Evolutionary conservation across 192 early-diverging fungal genomes (phyloP).

Genomic region (Allomyces javanicus): DNA sequence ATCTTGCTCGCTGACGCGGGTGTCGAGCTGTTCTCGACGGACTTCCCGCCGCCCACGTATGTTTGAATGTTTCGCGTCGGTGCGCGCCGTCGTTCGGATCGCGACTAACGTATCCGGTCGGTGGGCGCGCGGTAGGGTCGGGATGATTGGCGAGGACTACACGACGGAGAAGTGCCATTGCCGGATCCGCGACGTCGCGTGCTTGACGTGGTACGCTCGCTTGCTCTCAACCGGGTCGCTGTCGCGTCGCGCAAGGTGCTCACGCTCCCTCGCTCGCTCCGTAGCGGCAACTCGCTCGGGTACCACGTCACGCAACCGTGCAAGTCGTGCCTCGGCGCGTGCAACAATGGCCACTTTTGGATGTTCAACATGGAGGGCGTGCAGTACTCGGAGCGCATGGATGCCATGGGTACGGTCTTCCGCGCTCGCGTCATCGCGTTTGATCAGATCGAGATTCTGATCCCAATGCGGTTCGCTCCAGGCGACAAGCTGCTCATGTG

Average conservation of each 20-base stretch:
- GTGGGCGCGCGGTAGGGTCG: conserved; percentile 19
- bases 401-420: not conserved
- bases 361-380: conserved; percentile 78
- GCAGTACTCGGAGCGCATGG: not conserved
- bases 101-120: not conserved
- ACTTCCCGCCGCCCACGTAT: conserved; percentile 47
- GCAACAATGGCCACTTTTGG: conserved; percentile 96
- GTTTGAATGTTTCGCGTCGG: conserved; percentile 7
- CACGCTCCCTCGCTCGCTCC: conserved; percentile 1
- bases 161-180: conserved; percentile 47
- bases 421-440: not conserved
- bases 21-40: conserved; percentile 55
- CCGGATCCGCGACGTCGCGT: conserved; percentile 51
- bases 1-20: conserved; percentile 44
- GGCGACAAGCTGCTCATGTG: not conserved
- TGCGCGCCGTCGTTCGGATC: not conserved
- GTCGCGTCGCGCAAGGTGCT: conserved; percentile 3
- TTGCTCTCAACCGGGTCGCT: not conserved
- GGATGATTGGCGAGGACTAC: conserved; percentile 47
- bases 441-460: no score
- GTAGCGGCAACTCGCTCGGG: conserved; percentile 49
- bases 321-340: conserved; percentile 61
- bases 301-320: conserved; percentile 76
- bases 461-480: no score
- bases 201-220: conserved; percentile 31